Percentiles rank a stretch among this genome's conserved stretches.
These are phyloP conservation scores for Quercus ilex DNA, from an alignment of 306 rosid genomes.

Conservation along the genomic window DNA sequence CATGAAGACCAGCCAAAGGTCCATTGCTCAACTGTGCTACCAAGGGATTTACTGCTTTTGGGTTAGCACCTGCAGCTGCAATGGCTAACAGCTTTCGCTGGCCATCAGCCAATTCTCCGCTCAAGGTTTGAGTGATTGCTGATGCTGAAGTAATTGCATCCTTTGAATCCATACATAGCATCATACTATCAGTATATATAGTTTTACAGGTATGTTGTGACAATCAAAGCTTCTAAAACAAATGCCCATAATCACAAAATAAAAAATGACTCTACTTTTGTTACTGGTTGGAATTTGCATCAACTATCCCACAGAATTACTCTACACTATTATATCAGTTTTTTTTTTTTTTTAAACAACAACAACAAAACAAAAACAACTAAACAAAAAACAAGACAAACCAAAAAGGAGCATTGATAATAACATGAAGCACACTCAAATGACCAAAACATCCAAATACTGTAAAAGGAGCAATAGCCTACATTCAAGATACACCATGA, in stretches of 20 bases:
- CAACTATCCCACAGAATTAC: neutral
- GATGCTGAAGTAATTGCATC: constrained; percentile 72
- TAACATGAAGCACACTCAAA: neutral
- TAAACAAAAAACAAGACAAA: too few relatives aligned
- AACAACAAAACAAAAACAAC: too few relatives aligned
- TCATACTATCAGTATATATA: neutral
- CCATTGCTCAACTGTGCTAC: constrained; percentile 51
- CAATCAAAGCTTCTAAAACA: neutral
- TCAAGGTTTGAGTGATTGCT: constrained; percentile 56
- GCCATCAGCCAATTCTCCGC: constrained; percentile 64
- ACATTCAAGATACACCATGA: neutral
- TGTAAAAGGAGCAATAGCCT: neutral
- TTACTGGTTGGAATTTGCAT: neutral
- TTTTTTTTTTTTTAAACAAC: too few relatives aligned
- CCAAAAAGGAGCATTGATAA: neutral
- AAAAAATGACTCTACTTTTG: neutral
- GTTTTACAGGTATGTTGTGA: neutral
- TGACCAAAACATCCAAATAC: neutral
- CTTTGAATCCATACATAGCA: constrained; percentile 27
- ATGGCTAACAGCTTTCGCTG: constrained; percentile 50
- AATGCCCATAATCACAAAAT: neutral
- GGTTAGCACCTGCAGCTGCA: constrained; percentile 42
- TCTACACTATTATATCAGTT: neutral
- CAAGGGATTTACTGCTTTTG: constrained; percentile 45
- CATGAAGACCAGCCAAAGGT: constrained; percentile 36